These are phyloP conservation scores for Solanum medicagineum DNA, from an alignment of 257 asterid genomes.

Conservation along the genomic window DNA sequence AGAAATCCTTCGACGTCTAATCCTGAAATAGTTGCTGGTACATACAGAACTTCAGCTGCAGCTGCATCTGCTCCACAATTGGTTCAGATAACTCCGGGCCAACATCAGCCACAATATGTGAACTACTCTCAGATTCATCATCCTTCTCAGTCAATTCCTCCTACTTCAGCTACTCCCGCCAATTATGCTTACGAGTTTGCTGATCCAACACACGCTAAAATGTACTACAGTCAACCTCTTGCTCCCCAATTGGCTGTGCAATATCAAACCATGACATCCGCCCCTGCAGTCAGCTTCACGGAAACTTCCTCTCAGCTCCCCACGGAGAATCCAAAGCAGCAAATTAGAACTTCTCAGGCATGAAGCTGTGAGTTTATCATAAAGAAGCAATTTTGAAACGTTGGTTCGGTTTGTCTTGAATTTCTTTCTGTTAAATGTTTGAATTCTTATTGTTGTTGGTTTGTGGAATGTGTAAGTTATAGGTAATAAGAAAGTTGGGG, in stretches of 20 bases:
- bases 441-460: background rate
- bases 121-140: conserved; percentile 8
- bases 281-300: background rate
- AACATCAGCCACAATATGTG: conserved; percentile 2
- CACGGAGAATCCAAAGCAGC: conserved; percentile 1
- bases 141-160: conserved; percentile 5
- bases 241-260: conserved; percentile 5
- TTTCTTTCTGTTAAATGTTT: background rate
- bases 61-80: conserved; percentile 2
- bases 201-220: conserved; percentile 1
- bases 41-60: conserved; percentile 2
- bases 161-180: background rate
- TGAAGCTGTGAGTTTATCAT: background rate
- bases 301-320: conserved; percentile 4
- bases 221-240: conserved; percentile 3
- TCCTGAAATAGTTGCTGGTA: conserved; percentile 15
- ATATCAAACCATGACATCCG: conserved; percentile 4
- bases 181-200: conserved; percentile 3
- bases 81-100: background rate
- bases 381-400: conserved; percentile 7
- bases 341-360: conserved; percentile 1
- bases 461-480: background rate
- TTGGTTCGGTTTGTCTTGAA: background rate
- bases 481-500: background rate
- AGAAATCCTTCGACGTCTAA: conserved; percentile 25